Base-by-base conservation (phyloP, 2,329 filamentous ascomycete genomes). In the Aphanocladium album region DNA sequence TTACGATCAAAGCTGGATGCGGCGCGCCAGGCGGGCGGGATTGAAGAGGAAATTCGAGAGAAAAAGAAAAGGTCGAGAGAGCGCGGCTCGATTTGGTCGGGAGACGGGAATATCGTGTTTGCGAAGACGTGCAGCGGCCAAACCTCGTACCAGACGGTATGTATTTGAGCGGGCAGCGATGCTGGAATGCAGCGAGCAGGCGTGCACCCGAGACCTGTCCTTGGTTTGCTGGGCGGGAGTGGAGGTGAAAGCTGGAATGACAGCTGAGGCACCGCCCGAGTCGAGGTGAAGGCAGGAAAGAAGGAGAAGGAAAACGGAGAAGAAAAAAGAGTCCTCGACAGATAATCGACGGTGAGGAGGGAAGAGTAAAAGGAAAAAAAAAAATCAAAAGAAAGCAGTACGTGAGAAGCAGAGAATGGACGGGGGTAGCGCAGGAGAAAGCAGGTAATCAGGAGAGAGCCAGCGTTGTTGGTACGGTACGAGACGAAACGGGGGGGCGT, bases 111-210 rank as follows among this genome's bases (percentile, higher is more conserved):
- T 60, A 60, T 60, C 49, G 57, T 53, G 49, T 60, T 53, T 23
- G 49, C 39, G 46, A 47, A 39, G 19, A 49, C 11, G 49, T 47
- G 50, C 16, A 37, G 49, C 49, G 41, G 57, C 19, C 49, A 45
- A 52, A 52, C 47, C 47, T 60, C 57, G 57, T 60, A 60, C 57
- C 49, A 47, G 50, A 60, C 49, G 57, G 57, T 52, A 60, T 60
- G 57, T 47, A 60, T 39, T 47, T 37, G 50, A 5, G 57, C 41
- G 50, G 50, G 57, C 33, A 37, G 39, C 16, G 49, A 25, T 46
- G 41, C 30, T 60, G 57, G 57, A 60, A 60, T 60, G 57, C 37
- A 59, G 56, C 14, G 23, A 45, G 56, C 14, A 35, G 47, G 23
- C 37, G 33, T 23, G n/a, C 37, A 45, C 23, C 25, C 47, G 27